Conservation (phyloP, 345 rosid genomes). For the Eucalyptus sp. region DNA sequence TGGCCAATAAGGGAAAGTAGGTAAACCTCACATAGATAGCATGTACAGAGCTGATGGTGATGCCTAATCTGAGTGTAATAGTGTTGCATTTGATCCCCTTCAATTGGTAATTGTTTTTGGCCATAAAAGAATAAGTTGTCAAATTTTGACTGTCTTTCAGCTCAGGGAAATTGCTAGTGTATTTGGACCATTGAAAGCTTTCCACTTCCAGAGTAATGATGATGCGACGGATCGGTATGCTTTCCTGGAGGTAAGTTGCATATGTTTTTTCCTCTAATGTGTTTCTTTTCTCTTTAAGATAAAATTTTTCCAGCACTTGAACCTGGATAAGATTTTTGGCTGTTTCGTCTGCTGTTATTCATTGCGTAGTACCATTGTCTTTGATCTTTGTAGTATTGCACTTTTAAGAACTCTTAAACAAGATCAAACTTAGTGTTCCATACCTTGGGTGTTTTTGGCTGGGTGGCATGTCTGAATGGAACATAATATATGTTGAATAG, state of each 20-base stretch:
- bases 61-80: not conserved
- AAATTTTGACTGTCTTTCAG: constrained; percentile 27
- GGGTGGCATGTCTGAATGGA: not conserved
- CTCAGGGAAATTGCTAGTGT: constrained; percentile 72
- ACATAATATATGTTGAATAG: not conserved
- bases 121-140: not conserved
- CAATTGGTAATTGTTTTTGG: not conserved
- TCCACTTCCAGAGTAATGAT: constrained; percentile 33
- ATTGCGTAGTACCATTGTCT: not conserved
- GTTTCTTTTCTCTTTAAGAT: not conserved
- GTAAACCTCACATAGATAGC: not conserved
- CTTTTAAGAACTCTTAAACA: not conserved
- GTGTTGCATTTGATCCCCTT: not conserved
- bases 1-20: not conserved
- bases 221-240: constrained; percentile 30
- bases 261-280: not conserved
- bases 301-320: not conserved
- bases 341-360: not conserved
- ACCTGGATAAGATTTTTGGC: not conserved
- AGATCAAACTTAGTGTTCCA: not conserved
- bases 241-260: constrained; percentile 67
- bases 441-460: not conserved
- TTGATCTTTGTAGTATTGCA: not conserved
- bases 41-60: not conserved
- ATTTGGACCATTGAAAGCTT: constrained; percentile 83